Base-by-base conservation (phyloP, 257 asterid genomes). In the Solanum microdontum region DNA sequence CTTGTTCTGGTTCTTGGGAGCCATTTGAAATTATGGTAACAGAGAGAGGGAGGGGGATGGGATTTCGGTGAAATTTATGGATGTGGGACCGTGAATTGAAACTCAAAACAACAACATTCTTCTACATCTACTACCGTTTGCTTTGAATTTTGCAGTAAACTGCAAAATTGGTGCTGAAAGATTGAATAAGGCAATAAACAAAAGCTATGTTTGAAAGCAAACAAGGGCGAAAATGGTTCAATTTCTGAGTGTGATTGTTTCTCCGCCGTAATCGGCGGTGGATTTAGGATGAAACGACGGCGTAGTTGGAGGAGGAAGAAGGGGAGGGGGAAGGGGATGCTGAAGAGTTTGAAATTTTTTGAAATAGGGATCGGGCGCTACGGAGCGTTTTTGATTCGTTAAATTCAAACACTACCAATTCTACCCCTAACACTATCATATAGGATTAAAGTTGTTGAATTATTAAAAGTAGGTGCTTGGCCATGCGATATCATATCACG, bases 1-100 rank as follows among this genome's bases (percentile, higher is more conserved):
- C 58, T 91, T 92, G 92, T 92, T 91, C 91, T 91, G 94, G 86
- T 72, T 90, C 83, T 87, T 89, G 75, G 87, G 89, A 74, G 94
- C 91, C 94, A 92, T 91, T 85, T 85, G 82, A 85, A 68, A 85
- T 75, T 36, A 36, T n/a, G 30, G 21, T 36, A 39, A 36, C 9
- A 37, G 11, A 36, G 19, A 75, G 32, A 36, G 9, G 13, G 19
- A 75, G 17, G 40, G 32, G 43, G 55, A 75, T 75, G 58, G 83
- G 58, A 37, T 75, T 23, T 37, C 32, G 82, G 82, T 0, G 1
- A 9, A n/a, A 34, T 19, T 75, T 75, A 36, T 19, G 80, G 80
- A 21, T 10, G 79, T 4, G 14, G 43, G 43, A 2, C 26, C 72
- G 26, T 72, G 37, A 72, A 72, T 11, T 55, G 11, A 19, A 55